Evolutionary conservation across 345 rosid species (phyloP).

Genomic region (Excoecaria agallocha): DNA sequence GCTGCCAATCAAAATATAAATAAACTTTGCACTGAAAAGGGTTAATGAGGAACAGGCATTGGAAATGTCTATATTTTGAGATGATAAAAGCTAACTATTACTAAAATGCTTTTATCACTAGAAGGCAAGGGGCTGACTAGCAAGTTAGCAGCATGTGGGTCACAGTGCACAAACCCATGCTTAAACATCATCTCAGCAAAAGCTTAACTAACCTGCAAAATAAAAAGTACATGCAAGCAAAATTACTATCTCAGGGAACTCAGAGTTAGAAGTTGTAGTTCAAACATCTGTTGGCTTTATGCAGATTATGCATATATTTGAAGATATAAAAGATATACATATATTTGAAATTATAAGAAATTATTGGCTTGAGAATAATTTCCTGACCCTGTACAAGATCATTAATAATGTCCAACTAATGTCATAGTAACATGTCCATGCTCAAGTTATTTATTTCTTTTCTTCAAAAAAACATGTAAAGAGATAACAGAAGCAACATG

Average conservation of each 20-base stretch:
- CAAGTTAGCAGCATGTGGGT: too few species aligned
- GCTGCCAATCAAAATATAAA: too few species aligned
- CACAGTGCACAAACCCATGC: too few species aligned
- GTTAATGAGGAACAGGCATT: too few species aligned
- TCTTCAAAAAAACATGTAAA: background rate
- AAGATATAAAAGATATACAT: background rate
- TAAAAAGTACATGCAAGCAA: slow-evolving; percentile 5
- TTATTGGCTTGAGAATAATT: background rate
- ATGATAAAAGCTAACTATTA: too few species aligned
- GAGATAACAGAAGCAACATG: background rate
- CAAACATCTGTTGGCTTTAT: background rate
- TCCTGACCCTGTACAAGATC: background rate
- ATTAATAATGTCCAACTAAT: background rate
- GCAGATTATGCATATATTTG: background rate
- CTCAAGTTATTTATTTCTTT: background rate
- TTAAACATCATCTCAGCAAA: slow-evolving; percentile 99
- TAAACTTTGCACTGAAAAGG: too few species aligned
- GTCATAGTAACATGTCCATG: background rate
- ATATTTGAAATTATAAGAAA: background rate
- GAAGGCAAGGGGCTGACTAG: too few species aligned
- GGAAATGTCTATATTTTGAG: too few species aligned
- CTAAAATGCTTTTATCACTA: too few species aligned
- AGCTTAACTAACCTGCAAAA: slow-evolving; percentile 69
- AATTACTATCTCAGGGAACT: background rate
- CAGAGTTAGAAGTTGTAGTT: slow-evolving; percentile 1